Base-by-base conservation (phyloP, 495 filamentous ascomycete genomes). In the Lichenothelia convexa region DNA sequence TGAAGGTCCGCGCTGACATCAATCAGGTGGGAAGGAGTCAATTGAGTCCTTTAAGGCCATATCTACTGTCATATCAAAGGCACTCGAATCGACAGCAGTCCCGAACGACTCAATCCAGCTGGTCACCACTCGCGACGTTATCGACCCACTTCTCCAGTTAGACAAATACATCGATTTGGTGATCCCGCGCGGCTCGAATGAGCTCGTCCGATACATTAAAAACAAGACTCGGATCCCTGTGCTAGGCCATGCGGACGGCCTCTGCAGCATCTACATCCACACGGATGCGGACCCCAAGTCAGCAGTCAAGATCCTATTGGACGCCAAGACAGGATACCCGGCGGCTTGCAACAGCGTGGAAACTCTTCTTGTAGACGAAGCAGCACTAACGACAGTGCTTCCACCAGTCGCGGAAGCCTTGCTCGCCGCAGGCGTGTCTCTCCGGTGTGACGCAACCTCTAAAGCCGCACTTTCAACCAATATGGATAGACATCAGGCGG, bases 291-390 rank as follows among this genome's bases (percentile, higher is more conserved):
- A 87, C 43, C 57, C 60, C 16, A 59, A 69, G 18, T 75, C 75
- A 49, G 79, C 82, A 18, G 67, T 72, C 9, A 78, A 75, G 37
- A 78, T 94, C 16, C 62, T 95, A 13, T 60, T 93, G 43, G 91
- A 99, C 57, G 77, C 87, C 16, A 99, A 99, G 56, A 79, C 78
- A 5, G 72, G 75, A 54, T 99, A 99, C 54, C 80, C 86, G 5
- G 91, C 89, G n/a, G 89, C 86, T 13, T 99, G 89, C 64, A 99
- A 99, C 56, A 69, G 75, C 18, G 57, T 93, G 21, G 89, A 99
- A 55, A 86, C 84, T 1, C 61, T 99, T 0, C 70, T 99, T 9
- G 75, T 95, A 18, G 77, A 95, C 44, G 64, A 82, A 39, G 61
- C 67, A 21, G 70, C 70, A n/a, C 63, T 92, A 0, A 39, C 56